Percentiles rank a stretch among this genome's conserved stretches.
Evolutionary conservation across 108 stramenopile species (phyloP).

Genomic region (Aurantiochytrium sp.): DNA sequence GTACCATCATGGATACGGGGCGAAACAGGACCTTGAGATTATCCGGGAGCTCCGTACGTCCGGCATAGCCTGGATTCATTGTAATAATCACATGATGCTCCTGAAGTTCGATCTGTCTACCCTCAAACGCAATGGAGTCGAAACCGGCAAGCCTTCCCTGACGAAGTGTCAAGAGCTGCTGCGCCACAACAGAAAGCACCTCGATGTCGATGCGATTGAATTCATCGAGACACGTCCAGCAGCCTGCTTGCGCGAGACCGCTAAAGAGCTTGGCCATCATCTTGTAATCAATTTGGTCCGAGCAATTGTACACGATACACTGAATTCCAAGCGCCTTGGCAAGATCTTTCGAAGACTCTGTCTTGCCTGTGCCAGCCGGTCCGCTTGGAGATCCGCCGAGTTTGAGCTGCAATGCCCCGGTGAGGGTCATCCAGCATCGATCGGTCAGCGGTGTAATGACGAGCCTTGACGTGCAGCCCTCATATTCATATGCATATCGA

Average conservation of each 20-base stretch:
- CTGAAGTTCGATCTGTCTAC: constrained; percentile 23
- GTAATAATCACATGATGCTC: constrained; percentile 46
- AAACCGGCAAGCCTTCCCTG: constrained; percentile 23
- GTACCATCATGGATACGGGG: constrained; percentile 56
- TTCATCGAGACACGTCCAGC: constrained; percentile 50
- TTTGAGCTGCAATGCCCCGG: constrained; percentile 41
- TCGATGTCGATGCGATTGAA: constrained; percentile 57
- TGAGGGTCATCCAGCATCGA: constrained; percentile 56
- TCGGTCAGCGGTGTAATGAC: constrained; percentile 61
- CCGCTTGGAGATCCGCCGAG: constrained; percentile 47
- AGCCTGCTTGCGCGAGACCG: constrained; percentile 49
- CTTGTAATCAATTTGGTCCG: constrained; percentile 48
- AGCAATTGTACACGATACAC: constrained; percentile 59
- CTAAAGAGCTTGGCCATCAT: constrained; percentile 52
- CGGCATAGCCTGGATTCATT: constrained; percentile 53
- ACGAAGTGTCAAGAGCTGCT: constrained; percentile 43
- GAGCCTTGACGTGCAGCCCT: constrained; percentile 42
- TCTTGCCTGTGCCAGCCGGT: constrained; percentile 58
- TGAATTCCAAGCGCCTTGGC: constrained; percentile 53
- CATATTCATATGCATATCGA: constrained; percentile 49
- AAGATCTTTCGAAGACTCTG: constrained; percentile 51
- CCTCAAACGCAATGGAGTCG: constrained; percentile 31
- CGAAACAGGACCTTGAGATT: constrained; percentile 49
- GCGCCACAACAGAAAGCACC: constrained; percentile 50
- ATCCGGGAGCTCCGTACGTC: constrained; percentile 54